Evolutionary conservation across 2,329 filamentous ascomycete species (phyloP), one percentile per base, ranked within the genome.

Genomic region (Fusarium hainanense): DNA sequence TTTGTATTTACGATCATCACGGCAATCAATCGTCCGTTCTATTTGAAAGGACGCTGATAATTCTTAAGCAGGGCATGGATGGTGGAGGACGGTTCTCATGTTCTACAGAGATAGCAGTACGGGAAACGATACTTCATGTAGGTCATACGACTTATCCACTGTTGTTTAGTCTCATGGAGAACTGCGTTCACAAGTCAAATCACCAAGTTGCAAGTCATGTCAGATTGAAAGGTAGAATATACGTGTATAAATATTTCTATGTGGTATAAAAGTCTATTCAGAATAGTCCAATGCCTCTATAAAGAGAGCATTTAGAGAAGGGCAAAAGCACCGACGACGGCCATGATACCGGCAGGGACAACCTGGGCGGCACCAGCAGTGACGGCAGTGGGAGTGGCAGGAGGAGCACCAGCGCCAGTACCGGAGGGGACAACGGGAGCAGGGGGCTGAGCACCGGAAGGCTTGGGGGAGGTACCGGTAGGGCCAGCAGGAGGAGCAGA

Each of bases 261-360:
- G 49, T 52, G 13, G 23, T 41, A 28, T 14, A 52, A 42, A 7
- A n/a, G 20, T 52, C 34, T 52, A 52, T 52, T 52, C 12, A 52
- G n/a, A 42, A 52, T 42, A 52, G 34, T 41, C n/a, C 14, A 52
- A 52, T 52, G n/a, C 16, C 43, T 54, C 48, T 37, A 7, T 13
- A 1, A 11, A 32, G 25, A 21, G 30, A 27, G 23, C 42, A 41
- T 49, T 66, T 76, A 76, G 34, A 77, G 61, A 34, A 77, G 59
- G 41, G 70, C 72, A 43, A 75, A 23, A 23, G 69, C 69, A 49
- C 74, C 75, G n/a, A 76, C 63, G 27, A 75, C 68, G 21, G 76
- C 52, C 10, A 76, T 40, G 30, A 74, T 55, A 48, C 73, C 61
- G 30, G 59, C 69, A 30, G 75, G 74, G 42, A 56, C 52, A 23